Conservation (phyloP, 768 basidiomycete species). For the Trametes gibbosa region DNA sequence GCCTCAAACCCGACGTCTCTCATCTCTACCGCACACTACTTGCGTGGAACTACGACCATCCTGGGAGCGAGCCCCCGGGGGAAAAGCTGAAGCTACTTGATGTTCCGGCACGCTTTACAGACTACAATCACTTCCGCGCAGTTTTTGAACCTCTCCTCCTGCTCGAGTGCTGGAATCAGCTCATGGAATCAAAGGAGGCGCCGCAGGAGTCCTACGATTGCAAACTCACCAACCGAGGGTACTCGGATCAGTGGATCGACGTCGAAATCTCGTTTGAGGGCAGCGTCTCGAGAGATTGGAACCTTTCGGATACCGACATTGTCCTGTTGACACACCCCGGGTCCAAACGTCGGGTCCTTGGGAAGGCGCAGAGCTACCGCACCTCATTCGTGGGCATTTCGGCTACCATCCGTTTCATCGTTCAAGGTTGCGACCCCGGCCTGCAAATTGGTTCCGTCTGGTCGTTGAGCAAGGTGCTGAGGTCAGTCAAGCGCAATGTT, state of each 20-base stretch:
- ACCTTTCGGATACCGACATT: constrained; percentile 77
- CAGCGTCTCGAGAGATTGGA: constrained; percentile 66
- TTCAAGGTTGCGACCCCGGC: constrained; percentile 49
- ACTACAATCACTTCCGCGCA: constrained; percentile 63
- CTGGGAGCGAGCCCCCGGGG: constrained; percentile 61
- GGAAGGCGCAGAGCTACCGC: constrained; percentile 60
- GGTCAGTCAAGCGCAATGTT: constrained; percentile 47
- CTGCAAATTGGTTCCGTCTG: constrained; percentile 66
- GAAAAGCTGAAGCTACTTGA: constrained; percentile 32
- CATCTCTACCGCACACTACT: constrained; percentile 74
- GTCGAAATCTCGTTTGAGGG: constrained; percentile 64
- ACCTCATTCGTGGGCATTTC: constrained; percentile 46
- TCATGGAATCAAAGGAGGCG: constrained; percentile 75
- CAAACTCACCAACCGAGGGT: constrained; percentile 66
- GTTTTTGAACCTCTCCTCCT: constrained; percentile 85
- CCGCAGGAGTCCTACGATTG: constrained; percentile 50
- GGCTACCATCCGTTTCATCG: constrained; percentile 57
- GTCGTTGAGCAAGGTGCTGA: constrained; percentile 76
- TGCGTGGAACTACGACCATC: constrained; percentile 82
- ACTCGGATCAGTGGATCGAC: constrained; percentile 81
- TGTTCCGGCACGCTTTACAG: constrained; percentile 66
- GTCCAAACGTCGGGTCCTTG: constrained; percentile 57
- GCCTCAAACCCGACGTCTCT: constrained; percentile 81
- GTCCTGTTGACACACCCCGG: constrained; percentile 68
- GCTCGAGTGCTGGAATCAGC: constrained; percentile 89